Conservation (phyloP, 202 grass and related monocot genomes). For the Bolboschoenoplectus hybrid region DNA sequence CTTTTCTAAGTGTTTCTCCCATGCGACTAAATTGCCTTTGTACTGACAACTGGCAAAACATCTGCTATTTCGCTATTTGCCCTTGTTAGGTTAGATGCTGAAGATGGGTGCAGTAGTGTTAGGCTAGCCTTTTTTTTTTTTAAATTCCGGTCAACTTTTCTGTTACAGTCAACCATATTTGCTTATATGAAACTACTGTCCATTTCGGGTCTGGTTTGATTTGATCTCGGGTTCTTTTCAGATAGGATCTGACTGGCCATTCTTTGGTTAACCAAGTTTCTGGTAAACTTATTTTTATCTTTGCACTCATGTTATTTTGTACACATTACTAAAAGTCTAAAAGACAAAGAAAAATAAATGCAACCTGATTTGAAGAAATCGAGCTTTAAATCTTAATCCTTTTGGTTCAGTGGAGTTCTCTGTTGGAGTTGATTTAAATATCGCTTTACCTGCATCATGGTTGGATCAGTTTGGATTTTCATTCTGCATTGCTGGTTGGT, state of each 20-base stretch:
- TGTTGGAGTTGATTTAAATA: neutral
- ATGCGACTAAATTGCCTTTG: neutral
- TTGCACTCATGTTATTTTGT: neutral
- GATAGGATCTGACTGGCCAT: neutral
- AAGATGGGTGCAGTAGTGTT: neutral
- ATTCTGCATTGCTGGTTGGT: neutral
- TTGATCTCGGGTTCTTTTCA: neutral
- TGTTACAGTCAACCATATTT: neutral
- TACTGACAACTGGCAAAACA: constrained; percentile 7
- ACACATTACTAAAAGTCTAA: neutral
- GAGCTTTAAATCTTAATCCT: neutral
- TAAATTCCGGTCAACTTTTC: neutral
- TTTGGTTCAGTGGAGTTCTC: neutral
- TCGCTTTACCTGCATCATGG: neutral
- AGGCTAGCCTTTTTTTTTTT: neutral
- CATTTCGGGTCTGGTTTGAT: neutral
- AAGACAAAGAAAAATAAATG: neutral
- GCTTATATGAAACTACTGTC: no score
- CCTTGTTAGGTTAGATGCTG: neutral
- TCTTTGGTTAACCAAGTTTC: neutral
- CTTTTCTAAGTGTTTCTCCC: neutral
- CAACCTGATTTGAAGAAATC: neutral
- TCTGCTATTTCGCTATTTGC: neutral
- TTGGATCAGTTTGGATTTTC: neutral
- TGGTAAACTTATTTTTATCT: neutral